Conservation (phyloP, 23 red algal genomes). For the Gracilaria gracilis region DNA sequence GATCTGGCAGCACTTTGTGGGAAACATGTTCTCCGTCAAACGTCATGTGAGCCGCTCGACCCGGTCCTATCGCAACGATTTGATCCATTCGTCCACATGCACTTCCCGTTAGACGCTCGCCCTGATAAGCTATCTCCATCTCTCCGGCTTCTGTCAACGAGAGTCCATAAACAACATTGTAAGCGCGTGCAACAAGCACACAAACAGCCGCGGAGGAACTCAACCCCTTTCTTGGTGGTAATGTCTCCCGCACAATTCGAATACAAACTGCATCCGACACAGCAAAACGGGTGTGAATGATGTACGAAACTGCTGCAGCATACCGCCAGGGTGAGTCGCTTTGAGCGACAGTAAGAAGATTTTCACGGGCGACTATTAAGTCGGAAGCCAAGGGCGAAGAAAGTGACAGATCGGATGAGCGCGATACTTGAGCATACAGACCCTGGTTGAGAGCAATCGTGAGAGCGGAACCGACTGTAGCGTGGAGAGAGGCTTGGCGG, state of each 20-base stretch:
- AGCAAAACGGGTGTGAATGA: conserved; percentile 36
- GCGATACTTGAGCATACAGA: conserved; percentile 8
- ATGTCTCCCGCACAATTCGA: background rate
- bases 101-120: conserved; percentile 60
- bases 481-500: background rate
- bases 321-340: conserved; percentile 29
- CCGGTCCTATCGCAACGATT: conserved; percentile 42
- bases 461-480: conserved; percentile 39
- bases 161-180: conserved; percentile 37
- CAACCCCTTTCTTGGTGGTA: conserved; percentile 46
- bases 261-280: background rate
- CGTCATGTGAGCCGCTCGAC: conserved; percentile 30
- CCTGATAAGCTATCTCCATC: conserved; percentile 67
- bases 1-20: background rate
- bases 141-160: conserved; percentile 32
- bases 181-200: conserved; percentile 56
- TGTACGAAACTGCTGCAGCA: conserved; percentile 36
- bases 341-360: conserved; percentile 22
- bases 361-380: background rate
- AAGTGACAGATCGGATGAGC: background rate
- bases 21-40: conserved; percentile 61
- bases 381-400: conserved; percentile 8
- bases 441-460: conserved; percentile 24
- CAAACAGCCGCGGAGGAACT: conserved; percentile 67
- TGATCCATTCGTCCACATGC: conserved; percentile 77